Evolutionary conservation across 768 basidiomycete species (phyloP).

Genomic region (Pulveroboletus sp.): DNA sequence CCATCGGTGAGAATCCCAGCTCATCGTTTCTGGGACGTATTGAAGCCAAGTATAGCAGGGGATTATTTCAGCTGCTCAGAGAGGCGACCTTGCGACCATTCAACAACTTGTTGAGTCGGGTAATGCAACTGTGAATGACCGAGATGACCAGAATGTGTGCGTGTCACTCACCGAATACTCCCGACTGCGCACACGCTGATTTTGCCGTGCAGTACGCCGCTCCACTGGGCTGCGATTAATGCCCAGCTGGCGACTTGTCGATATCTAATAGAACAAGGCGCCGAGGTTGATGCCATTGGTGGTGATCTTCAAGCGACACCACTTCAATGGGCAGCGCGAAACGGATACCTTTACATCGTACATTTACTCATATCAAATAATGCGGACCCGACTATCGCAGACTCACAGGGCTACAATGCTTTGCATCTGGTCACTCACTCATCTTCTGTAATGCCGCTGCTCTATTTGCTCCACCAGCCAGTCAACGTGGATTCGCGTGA

Average conservation of each 20-base stretch:
- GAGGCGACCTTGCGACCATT: slow-evolving; percentile 72
- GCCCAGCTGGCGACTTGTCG: slow-evolving; percentile 88
- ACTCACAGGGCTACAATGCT: slow-evolving; percentile 95
- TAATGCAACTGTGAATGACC: slow-evolving; percentile 66
- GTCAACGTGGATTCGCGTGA: slow-evolving; percentile 90
- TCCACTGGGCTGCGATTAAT: slow-evolving; percentile 99
- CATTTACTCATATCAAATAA: slow-evolving; percentile 87
- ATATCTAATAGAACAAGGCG: slow-evolving; percentile 86
- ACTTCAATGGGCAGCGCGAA: slow-evolving; percentile 97
- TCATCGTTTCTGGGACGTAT: slow-evolving; percentile 1
- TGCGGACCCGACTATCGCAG: slow-evolving; percentile 88
- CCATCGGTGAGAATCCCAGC: slow-evolving; percentile 18
- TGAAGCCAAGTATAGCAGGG: slow-evolving; percentile 34
- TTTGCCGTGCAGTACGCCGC: slow-evolving; percentile 52
- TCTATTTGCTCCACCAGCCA: slow-evolving; percentile 91
- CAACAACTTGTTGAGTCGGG: slow-evolving; percentile 70
- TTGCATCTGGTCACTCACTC: slow-evolving; percentile 95
- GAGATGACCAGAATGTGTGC: slow-evolving; percentile 83
- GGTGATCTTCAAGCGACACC: slow-evolving; percentile 95
- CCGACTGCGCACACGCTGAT: slow-evolving; percentile 5
- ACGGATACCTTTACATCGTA: slow-evolving; percentile 94
- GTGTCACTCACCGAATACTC: slow-evolving; percentile 4
- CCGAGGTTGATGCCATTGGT: slow-evolving; percentile 91
- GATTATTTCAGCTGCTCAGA: slow-evolving; percentile 84
- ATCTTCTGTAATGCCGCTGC: slow-evolving; percentile 88